Evolutionary conservation across 306 rosid genomes (phyloP).

Genomic region (Pterocarpus macrocarpus): DNA sequence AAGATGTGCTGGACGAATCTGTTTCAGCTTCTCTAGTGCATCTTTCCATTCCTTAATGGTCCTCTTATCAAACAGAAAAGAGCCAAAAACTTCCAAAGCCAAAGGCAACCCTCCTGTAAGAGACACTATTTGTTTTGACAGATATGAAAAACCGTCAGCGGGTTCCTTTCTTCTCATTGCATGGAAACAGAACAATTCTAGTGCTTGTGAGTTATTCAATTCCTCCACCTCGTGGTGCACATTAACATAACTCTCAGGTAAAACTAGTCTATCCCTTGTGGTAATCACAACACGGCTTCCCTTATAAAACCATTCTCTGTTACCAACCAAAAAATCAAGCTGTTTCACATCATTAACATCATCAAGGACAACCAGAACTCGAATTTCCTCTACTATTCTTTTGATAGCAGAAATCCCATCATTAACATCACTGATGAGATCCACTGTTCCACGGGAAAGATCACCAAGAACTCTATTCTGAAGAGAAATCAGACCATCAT

Average conservation of each 20-base stretch:
- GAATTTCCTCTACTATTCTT: constrained; percentile 29
- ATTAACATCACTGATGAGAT: constrained; percentile 10
- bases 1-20: constrained; percentile 47
- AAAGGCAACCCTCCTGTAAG: constrained; percentile 65
- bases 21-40: constrained; percentile 51
- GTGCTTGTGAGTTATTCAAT: constrained; percentile 41
- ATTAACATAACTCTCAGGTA: constrained; percentile 37
- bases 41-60: constrained; percentile 54
- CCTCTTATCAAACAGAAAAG: constrained; percentile 54
- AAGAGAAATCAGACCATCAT: constrained; percentile 51
- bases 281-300: constrained; percentile 67
- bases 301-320: constrained; percentile 52
- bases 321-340: constrained; percentile 43
- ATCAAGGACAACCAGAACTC: constrained; percentile 66
- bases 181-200: constrained; percentile 60
- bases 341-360: constrained; percentile 57
- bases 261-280: constrained; percentile 54
- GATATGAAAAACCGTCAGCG: neutral
- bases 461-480: constrained; percentile 37
- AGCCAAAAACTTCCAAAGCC: constrained; percentile 72
- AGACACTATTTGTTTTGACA: constrained; percentile 55
- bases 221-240: constrained; percentile 56
- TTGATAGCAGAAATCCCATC: constrained; percentile 41
- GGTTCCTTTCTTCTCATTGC: constrained; percentile 60
- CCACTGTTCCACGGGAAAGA: constrained; percentile 29